A percentile compares a stretch with the other conserved stretches of the same genome.
Conservation (phyloP, 2,329 filamentous ascomycete genomes). For the Aspergillus fijiensis region DNA sequence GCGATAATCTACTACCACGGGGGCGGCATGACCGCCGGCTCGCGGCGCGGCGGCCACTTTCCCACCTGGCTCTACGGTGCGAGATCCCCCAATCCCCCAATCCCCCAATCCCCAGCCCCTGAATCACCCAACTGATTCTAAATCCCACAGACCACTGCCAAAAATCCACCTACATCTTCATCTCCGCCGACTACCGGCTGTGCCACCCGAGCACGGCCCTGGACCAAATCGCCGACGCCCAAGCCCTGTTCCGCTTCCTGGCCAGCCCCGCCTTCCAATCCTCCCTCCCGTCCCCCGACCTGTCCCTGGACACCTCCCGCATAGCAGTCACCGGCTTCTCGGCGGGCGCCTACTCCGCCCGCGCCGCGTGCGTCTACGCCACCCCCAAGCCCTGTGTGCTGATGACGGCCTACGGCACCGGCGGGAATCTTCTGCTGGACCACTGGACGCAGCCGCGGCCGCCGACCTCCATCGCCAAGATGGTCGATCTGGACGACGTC, state of each 20-base stretch:
- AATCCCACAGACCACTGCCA: constrained; percentile 20
- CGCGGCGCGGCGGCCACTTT: constrained; percentile 12
- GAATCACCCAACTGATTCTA: background rate
- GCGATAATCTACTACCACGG: constrained; percentile 26
- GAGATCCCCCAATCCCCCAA: background rate
- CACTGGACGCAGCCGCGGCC: constrained; percentile 22
- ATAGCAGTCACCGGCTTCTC: constrained; percentile 25
- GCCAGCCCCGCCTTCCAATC: constrained; percentile 9
- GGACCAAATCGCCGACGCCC: constrained; percentile 24
- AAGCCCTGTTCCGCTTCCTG: constrained; percentile 18
- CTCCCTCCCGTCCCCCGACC: constrained; percentile 1
- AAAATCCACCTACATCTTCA: constrained; percentile 22
- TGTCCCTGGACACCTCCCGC: constrained; percentile 15
- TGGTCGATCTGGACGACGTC: constrained; percentile 13
- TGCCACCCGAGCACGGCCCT: constrained; percentile 21
- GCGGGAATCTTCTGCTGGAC: constrained; percentile 20
- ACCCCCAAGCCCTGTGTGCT: constrained; percentile 19
- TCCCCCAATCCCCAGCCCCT: too few species aligned
- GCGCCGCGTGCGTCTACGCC: constrained; percentile 24
- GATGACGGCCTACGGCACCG: constrained; percentile 17
- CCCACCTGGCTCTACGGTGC: constrained; percentile 21
- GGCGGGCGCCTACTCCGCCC: constrained; percentile 24
- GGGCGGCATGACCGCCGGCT: constrained; percentile 25
- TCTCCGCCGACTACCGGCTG: constrained; percentile 24
- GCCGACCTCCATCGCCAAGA: constrained; percentile 19